Percentiles rank a stretch among this genome's conserved stretches.
phyloP scores from a whole-genome alignment of 1,139 yeast species.

The Groenewaldozyma sp. region DNA sequence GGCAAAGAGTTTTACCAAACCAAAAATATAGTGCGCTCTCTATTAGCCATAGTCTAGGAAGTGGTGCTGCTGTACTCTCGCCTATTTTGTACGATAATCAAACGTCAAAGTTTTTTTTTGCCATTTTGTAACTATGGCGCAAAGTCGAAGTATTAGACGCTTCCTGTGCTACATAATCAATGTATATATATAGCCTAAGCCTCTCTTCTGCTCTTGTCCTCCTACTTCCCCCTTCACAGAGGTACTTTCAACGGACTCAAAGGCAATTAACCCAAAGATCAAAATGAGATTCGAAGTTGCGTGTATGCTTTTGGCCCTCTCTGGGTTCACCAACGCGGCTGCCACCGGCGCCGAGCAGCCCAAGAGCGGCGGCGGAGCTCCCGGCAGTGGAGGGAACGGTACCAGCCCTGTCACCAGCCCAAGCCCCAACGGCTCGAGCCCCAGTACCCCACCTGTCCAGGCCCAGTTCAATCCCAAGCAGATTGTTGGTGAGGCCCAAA shows the following conservation, averaged over 20 bases:
- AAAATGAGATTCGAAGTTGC: not conserved
- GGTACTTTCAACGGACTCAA: not conserved
- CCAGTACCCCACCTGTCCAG: not conserved
- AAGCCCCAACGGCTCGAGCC: not conserved
- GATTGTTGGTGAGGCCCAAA: constrained; percentile 7
- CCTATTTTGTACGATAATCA: no score
- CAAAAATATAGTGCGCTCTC: constrained; percentile 61
- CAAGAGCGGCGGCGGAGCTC: no score
- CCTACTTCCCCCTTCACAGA: not conserved
- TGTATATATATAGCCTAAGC: no score
- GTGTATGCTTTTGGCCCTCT: constrained; percentile 8
- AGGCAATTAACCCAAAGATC: not conserved
- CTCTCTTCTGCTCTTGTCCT: no score
- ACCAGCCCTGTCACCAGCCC: no score
- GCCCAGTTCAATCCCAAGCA: constrained; percentile 2
- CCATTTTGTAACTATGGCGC: no score
- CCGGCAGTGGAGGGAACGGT: no score
- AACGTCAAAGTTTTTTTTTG: no score
- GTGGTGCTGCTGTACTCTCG: no score
- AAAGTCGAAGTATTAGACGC: no score
- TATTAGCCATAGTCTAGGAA: constrained; percentile 71
- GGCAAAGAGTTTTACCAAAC: constrained; percentile 73
- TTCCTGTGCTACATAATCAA: no score
- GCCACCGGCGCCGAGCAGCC: not conserved
- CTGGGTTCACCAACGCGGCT: constrained; percentile 11